phyloP scores from a whole-genome alignment of 306 rosid genomes.

The Acacia melanoxylon region DNA sequence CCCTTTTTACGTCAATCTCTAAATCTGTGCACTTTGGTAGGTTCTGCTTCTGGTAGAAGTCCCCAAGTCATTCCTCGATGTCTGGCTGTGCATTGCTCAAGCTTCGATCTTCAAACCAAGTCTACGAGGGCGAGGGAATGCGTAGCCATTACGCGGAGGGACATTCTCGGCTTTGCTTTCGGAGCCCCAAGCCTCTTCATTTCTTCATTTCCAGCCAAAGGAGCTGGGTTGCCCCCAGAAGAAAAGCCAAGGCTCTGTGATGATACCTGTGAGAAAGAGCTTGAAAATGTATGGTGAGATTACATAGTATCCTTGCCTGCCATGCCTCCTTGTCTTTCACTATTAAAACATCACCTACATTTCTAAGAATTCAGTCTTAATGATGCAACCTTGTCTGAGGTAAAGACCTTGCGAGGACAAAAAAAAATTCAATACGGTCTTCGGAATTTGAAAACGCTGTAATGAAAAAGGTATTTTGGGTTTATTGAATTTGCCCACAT shows the following conservation, averaged over 20 bases:
- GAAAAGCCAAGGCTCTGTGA: conserved; percentile 84
- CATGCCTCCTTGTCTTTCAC: neutral
- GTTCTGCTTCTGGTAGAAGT: conserved; percentile 42
- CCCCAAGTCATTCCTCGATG: conserved; percentile 42
- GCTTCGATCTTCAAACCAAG: conserved; percentile 31
- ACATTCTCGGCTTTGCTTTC: conserved; percentile 60
- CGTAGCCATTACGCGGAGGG: conserved; percentile 57
- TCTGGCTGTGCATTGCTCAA: conserved; percentile 30
- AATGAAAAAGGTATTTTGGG: conserved; percentile 3
- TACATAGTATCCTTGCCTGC: conserved; percentile 41
- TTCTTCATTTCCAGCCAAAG: conserved; percentile 52
- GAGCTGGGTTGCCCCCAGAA: conserved; percentile 94
- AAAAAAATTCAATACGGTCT: neutral
- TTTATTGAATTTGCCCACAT: conserved; percentile 1
- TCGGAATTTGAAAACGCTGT: neutral
- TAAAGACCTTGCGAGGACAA: neutral
- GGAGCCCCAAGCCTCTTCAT: conserved; percentile 61
- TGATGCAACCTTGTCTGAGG: neutral
- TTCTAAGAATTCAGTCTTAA: conserved; percentile 20
- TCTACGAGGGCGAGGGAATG: conserved; percentile 39
- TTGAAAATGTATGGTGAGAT: conserved; percentile 99
- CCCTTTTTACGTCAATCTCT: neutral
- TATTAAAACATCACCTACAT: neutral
- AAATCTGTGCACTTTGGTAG: conserved; percentile 35
- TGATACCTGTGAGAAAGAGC: conserved; percentile 75